A percentile compares a stretch with the other conserved stretches of the same genome.
These are phyloP conservation scores for Tetraselmis chui DNA, from an alignment of 139 green algal genomes.

Conservation along the genomic window DNA sequence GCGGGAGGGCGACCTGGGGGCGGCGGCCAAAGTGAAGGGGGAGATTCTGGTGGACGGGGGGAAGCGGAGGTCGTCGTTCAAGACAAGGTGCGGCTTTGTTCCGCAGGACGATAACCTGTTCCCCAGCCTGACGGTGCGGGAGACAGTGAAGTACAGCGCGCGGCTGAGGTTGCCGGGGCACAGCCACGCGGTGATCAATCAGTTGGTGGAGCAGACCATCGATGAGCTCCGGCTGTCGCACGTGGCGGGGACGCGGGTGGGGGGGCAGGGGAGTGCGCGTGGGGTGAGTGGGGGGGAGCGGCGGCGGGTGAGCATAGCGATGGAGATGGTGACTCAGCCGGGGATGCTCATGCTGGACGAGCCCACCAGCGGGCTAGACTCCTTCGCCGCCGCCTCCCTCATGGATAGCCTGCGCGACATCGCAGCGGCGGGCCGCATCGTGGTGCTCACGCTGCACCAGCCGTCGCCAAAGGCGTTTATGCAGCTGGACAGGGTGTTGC, in stretches of 20 bases:
- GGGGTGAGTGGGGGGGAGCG: conserved; percentile 58
- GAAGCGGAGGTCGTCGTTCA: conserved; percentile 1
- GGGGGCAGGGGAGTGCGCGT: conserved; percentile 24
- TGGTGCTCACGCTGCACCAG: conserved; percentile 73
- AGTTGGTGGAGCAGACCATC: conserved; percentile 25
- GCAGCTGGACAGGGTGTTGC: conserved; percentile 38
- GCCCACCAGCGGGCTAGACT: conserved; percentile 66
- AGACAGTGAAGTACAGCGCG: conserved; percentile 55
- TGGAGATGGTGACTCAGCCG: conserved; percentile 64
- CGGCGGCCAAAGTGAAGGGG: conserved; percentile 6
- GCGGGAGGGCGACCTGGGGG: conserved; percentile 13
- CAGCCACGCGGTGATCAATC: conserved; percentile 15
- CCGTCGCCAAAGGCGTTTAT: conserved; percentile 59
- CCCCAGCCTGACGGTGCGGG: conserved; percentile 60
- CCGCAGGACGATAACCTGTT: conserved; percentile 64
- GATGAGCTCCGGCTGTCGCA: conserved; percentile 32
- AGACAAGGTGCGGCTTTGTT: conserved; percentile 34
- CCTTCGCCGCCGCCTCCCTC: conserved; percentile 50
- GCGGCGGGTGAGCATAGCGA: conserved; percentile 58
- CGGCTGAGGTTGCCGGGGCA: conserved; percentile 38
- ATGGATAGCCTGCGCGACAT: conserved; percentile 40
- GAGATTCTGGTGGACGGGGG: conserved; percentile 5
- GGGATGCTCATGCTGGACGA: conserved; percentile 44
- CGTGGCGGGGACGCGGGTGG: conserved; percentile 33
- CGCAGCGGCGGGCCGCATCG: conserved; percentile 43